Evolutionary conservation across 2,329 filamentous ascomycete genomes (phyloP).

Genomic region (Diplodia intermedia): DNA sequence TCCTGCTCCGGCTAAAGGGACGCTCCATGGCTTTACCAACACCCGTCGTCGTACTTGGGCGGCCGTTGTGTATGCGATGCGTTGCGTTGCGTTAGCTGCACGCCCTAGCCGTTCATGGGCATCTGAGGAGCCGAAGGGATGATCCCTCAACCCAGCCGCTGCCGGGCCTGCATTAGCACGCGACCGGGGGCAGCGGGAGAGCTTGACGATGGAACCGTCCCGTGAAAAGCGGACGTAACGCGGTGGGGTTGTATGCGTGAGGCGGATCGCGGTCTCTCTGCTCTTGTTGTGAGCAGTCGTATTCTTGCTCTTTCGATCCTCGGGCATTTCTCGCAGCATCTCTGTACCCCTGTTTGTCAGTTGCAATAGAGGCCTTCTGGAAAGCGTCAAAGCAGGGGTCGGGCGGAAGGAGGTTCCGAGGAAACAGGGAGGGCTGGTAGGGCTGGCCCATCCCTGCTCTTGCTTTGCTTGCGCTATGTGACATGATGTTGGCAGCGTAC

Average conservation of each 20-base stretch:
- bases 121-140: slow-evolving; percentile 1
- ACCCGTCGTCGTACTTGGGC: background rate
- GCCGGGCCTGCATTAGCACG: slow-evolving; percentile 15
- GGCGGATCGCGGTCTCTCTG: background rate
- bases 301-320: slow-evolving; percentile 2
- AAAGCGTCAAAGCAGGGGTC: slow-evolving; percentile 10
- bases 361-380: slow-evolving; percentile 10
- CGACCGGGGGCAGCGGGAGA: slow-evolving; percentile 1
- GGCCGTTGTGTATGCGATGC: slow-evolving; percentile 15
- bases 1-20: background rate
- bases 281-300: slow-evolving; percentile 15
- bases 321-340: slow-evolving; percentile 15
- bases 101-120: background rate
- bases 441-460: slow-evolving; percentile 18
- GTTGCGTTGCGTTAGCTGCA: slow-evolving; percentile 6
- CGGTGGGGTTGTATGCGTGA: background rate
- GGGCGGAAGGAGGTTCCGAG: background rate
- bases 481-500: slow-evolving; percentile 24
- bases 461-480: slow-evolving; percentile 18
- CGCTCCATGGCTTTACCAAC: background rate
- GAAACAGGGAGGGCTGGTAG: background rate
- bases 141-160: background rate
- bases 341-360: slow-evolving; percentile 2
- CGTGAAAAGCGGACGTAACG: slow-evolving; percentile 10
- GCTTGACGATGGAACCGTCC: slow-evolving; percentile 13